A percentile compares a stretch with the other conserved stretches of the same genome.
Conservation (phyloP, 2,329 filamentous ascomycete species). For the Zasmidium cellare region DNA sequence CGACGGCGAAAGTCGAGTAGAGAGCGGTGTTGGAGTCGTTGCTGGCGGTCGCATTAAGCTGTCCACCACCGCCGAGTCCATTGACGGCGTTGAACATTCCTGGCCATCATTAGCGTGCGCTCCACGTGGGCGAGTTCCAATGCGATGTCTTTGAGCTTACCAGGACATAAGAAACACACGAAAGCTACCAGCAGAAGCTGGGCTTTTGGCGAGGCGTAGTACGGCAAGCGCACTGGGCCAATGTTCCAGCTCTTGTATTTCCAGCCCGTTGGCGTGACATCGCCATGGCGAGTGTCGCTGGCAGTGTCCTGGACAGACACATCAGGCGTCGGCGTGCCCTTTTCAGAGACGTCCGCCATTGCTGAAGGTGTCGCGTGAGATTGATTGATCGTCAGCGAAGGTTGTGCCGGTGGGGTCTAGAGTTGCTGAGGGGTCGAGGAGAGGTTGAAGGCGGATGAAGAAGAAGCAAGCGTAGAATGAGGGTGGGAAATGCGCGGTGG, state of each 20-base stretch:
- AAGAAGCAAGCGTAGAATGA: not conserved
- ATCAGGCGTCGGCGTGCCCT: constrained; percentile 16
- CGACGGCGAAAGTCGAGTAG: constrained; percentile 69
- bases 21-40: constrained; percentile 70
- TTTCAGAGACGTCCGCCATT: constrained; percentile 11
- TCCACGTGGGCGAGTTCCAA: not conserved
- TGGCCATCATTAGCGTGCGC: constrained; percentile 4
- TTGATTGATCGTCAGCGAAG: not conserved
- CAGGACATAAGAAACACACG: constrained; percentile 56
- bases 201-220: constrained; percentile 50
- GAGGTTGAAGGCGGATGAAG: not conserved
- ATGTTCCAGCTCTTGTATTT: constrained; percentile 48
- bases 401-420: not conserved
- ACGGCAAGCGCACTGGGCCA: constrained; percentile 44
- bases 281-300: constrained; percentile 4
- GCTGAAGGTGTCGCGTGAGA: not conserved
- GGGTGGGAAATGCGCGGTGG: not conserved
- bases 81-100: constrained; percentile 56
- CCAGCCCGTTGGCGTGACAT: constrained; percentile 43
- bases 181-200: constrained; percentile 53
- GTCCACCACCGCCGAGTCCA: constrained; percentile 53
- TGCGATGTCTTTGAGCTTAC: constrained; percentile 21
- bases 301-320: constrained; percentile 12
- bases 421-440: not conserved
- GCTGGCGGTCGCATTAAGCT: constrained; percentile 48